Evolutionary conservation across 176 grass and related monocot genomes (phyloP).

Genomic region (Poa annua): DNA sequence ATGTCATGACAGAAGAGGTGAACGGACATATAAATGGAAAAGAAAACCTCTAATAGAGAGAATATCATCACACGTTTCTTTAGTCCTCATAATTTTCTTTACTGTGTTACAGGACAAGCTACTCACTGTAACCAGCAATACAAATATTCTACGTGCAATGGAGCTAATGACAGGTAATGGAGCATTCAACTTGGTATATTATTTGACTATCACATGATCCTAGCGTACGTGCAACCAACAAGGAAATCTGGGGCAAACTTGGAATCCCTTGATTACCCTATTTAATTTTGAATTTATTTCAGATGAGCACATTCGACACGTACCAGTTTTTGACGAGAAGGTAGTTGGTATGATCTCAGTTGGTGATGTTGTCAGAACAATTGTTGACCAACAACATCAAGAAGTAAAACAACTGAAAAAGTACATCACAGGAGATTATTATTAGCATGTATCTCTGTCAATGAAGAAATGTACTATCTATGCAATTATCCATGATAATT

Average conservation of each 20-base stretch:
- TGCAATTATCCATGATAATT: neutral
- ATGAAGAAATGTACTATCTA: neutral
- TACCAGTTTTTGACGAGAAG: constrained; percentile 84
- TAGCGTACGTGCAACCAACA: neutral
- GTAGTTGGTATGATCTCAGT: constrained; percentile 83
- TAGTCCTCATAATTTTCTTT: constrained; percentile 30
- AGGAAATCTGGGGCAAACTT: neutral
- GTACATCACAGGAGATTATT: constrained; percentile 88
- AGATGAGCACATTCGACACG: constrained; percentile 83
- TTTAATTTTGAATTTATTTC: neutral
- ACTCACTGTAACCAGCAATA: constrained; percentile 61
- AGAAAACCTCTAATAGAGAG: neutral
- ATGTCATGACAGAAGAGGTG: constrained; percentile 97
- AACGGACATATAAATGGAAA: constrained; percentile 1
- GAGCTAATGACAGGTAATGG: constrained; percentile 81
- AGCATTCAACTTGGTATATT: neutral
- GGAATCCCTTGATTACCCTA: neutral
- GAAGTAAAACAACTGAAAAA: constrained; percentile 81
- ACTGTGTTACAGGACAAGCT: constrained; percentile 58
- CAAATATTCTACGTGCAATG: constrained; percentile 88
- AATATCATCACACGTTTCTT: neutral
- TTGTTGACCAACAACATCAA: constrained; percentile 81
- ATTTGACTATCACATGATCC: neutral
- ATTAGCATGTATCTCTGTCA: constrained; percentile 45
- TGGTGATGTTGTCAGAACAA: constrained; percentile 76